These are phyloP conservation scores for Eimeria falciformis DNA, from an alignment of 169 alveolate genomes.

Conservation along the genomic window DNA sequence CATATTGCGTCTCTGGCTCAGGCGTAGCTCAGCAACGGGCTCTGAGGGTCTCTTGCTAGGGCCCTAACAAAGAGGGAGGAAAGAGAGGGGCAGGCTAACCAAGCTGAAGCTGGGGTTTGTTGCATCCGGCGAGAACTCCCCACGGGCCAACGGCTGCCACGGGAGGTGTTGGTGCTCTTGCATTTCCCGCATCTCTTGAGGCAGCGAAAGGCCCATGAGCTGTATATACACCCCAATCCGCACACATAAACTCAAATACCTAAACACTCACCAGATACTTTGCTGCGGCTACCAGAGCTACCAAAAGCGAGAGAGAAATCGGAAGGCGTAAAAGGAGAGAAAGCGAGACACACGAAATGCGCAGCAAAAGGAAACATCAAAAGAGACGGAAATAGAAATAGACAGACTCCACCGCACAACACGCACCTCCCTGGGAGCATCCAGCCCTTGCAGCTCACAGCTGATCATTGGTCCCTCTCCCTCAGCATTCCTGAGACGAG, in stretches of 20 bases:
- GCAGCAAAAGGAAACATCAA: not conserved
- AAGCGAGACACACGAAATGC: not conserved
- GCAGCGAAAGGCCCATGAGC: conserved; percentile 40
- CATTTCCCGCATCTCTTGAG: not conserved
- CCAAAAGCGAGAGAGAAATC: not conserved
- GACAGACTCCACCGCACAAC: not conserved
- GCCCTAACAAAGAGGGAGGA: not conserved
- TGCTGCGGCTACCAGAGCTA: not conserved
- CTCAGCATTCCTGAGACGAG: not conserved
- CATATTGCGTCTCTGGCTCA: too few species aligned
- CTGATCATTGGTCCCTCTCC: not conserved
- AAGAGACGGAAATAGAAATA: not conserved
- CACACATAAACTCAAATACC: not conserved
- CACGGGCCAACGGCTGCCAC: conserved; percentile 2
- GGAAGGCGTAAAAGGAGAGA: not conserved
- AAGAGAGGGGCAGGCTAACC: not conserved
- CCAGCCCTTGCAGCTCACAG: not conserved
- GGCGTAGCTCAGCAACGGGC: too few species aligned
- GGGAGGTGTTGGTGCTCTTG: not conserved
- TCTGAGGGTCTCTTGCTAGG: too few species aligned
- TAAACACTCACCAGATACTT: not conserved
- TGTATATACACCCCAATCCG: too few species aligned
- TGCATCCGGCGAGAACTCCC: not conserved
- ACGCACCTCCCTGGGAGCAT: conserved; percentile 19
- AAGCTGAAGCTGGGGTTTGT: not conserved